Evolutionary conservation across 2,329 filamentous ascomycete species (phyloP).

Genomic region (Aspergillus pseudotamarii): DNA sequence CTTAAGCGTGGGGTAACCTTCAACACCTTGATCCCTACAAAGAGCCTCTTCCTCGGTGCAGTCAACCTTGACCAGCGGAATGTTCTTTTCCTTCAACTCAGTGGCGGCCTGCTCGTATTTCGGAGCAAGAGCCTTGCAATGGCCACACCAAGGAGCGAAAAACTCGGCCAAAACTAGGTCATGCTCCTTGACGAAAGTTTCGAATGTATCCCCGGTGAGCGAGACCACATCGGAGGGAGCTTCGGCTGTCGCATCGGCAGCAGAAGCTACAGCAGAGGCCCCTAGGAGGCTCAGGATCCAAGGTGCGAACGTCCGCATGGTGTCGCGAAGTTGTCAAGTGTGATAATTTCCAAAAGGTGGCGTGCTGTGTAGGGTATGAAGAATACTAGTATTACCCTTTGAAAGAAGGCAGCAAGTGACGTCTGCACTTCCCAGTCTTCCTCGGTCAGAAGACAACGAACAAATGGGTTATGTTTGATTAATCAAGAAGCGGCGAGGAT

Average conservation of each 20-base stretch:
- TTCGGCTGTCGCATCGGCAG: conserved; percentile 33
- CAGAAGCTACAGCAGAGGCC: conserved; percentile 39
- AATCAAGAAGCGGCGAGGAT: background rate
- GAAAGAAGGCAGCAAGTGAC: background rate
- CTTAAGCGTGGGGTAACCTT: conserved; percentile 98
- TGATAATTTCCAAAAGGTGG: background rate
- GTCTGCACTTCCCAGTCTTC: background rate
- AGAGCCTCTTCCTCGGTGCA: conserved; percentile 94
- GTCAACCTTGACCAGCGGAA: conserved; percentile 61
- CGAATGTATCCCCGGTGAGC: conserved; percentile 84
- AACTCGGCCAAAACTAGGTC: conserved; percentile 94
- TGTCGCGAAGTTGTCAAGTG: conserved; percentile 12
- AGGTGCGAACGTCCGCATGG: conserved; percentile 45
- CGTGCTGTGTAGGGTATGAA: background rate
- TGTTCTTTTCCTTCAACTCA: conserved; percentile 52
- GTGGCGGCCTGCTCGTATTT: conserved; percentile 55
- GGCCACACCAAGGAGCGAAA: conserved; percentile 95
- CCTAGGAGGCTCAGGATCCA: conserved; percentile 44
- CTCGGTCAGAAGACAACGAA: background rate
- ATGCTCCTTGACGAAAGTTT: conserved; percentile 81
- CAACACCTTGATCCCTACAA: conserved; percentile 85
- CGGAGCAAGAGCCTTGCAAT: conserved; percentile 91
- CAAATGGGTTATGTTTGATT: background rate
- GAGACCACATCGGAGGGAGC: conserved; percentile 74
- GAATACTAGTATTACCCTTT: background rate